Evolutionary conservation across 805 yeast genomes (phyloP).

Genomic region (Candida arabinofermentans): DNA sequence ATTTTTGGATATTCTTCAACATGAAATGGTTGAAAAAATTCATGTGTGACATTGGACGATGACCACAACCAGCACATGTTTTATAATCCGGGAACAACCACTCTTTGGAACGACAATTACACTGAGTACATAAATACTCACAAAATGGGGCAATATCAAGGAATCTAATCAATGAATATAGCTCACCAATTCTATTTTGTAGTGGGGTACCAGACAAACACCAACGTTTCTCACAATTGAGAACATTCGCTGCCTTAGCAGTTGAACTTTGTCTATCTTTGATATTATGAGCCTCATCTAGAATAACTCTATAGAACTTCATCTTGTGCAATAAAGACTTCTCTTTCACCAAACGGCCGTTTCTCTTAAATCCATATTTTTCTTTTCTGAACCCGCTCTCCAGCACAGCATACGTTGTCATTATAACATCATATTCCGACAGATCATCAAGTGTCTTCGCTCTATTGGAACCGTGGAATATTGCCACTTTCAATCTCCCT

Average conservation of each 20-base stretch:
- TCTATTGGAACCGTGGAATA: constrained; percentile 86
- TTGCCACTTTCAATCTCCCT: constrained; percentile 58
- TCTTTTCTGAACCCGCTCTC: constrained; percentile 86
- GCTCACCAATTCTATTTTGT: constrained; percentile 94
- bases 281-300: constrained; percentile 97
- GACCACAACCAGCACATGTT: constrained; percentile 83
- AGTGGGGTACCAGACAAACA: constrained; percentile 95
- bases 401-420: constrained; percentile 89
- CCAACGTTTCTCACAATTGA: constrained; percentile 75
- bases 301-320: constrained; percentile 75
- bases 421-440: constrained; percentile 64
- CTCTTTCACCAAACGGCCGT: constrained; percentile 67
- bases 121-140: constrained; percentile 86
- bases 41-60: constrained; percentile 91
- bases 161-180: constrained; percentile 87
- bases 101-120: constrained; percentile 75
- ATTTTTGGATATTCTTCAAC: constrained; percentile 88
- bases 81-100: constrained; percentile 86
- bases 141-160: constrained; percentile 82
- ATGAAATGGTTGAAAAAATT: constrained; percentile 94
- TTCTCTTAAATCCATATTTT: constrained; percentile 75
- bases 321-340: constrained; percentile 69
- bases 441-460: constrained; percentile 55
- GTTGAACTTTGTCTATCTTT: constrained; percentile 93
- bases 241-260: constrained; percentile 80